Evolutionary conservation across 1,284 basidiomycete genomes (phyloP), one percentile per base, ranked within the genome.

Genomic region (Sanguinoderma infundibulare): DNA sequence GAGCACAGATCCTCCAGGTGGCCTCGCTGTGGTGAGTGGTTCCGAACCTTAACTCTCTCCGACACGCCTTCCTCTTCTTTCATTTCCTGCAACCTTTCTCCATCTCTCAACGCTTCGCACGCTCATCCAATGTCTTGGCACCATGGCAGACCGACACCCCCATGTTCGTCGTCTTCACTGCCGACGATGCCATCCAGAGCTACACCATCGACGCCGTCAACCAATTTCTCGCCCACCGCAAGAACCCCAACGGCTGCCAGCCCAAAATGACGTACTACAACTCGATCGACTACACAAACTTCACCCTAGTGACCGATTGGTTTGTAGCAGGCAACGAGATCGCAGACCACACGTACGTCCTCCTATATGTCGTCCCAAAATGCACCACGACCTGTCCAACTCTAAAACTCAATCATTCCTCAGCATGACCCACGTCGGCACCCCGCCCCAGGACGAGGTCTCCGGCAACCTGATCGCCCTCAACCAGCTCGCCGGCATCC

Each of bases 271-370:
- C 89, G 26, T 92, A 91, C 75, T 91, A 84, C 73, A 86, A 84
- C 6, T 90, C 87, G 3, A 77, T 92, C 55, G 84, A 84, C 65
- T 94, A 87, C 74, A 94, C 92, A 32, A 92, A 92, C 72, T 92
- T 87, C 73, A 88, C 89, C 0, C 80, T 90, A 65, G 89, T 95
- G 52, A 94, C 92, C 77, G 91, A 94, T 73, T 93, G 89, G 87
- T 94, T 80, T 73, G 90, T 94, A 46, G 88, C 87, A 7, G 92
- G 92, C 38, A 94, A 94, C 73, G 92, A 95, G 72, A 91, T 95
- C 64, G 91, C 89, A n/a, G 92, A 94, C 75, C 91, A 92, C 75
- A 92, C 91, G 87, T 89, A 75, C 67, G 84, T 80, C 10, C 28
- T 7, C 56, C 56, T 58, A 12, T 50, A 26, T n/a, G 38, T n/a